phyloP scores from a whole-genome alignment of 2,329 filamentous ascomycete species.

The Colletotrichum sp. region DNA sequence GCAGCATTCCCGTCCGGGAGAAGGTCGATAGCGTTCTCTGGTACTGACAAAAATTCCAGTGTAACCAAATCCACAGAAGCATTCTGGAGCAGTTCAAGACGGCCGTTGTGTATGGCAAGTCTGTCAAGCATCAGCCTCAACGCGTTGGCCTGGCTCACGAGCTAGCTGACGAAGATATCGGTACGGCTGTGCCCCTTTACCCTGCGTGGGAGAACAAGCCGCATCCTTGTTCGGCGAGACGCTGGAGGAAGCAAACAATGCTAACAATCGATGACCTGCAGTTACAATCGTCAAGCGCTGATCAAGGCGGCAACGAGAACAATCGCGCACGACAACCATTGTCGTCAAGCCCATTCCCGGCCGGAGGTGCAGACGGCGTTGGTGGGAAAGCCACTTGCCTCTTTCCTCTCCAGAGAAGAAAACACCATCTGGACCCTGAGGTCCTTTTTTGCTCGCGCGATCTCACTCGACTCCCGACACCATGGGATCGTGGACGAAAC shows the following conservation, averaged over 20 bases:
- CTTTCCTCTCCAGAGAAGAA: not conserved
- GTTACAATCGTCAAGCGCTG: constrained; percentile 72
- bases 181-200: constrained; percentile 55
- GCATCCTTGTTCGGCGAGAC: not conserved
- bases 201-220: not conserved
- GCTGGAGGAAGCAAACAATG: not conserved
- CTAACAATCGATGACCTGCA: constrained; percentile 30
- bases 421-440: not conserved
- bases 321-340: not conserved
- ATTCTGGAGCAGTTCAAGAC: constrained; percentile 96
- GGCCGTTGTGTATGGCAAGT: constrained; percentile 96
- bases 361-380: not conserved
- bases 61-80: constrained; percentile 94
- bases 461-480: not conserved
- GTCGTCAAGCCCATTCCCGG: not conserved
- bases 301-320: constrained; percentile 26
- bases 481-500: not conserved
- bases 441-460: not conserved
- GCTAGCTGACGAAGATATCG: constrained; percentile 95
- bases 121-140: constrained; percentile 98
- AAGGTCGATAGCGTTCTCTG: not conserved
- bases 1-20: not conserved
- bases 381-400: constrained; percentile 4
- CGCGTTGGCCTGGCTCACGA: constrained; percentile 90
- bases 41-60: constrained; percentile 63